Base-by-base conservation (phyloP, 2,329 filamentous ascomycete genomes). In the Decorospora gaudefroyi region DNA sequence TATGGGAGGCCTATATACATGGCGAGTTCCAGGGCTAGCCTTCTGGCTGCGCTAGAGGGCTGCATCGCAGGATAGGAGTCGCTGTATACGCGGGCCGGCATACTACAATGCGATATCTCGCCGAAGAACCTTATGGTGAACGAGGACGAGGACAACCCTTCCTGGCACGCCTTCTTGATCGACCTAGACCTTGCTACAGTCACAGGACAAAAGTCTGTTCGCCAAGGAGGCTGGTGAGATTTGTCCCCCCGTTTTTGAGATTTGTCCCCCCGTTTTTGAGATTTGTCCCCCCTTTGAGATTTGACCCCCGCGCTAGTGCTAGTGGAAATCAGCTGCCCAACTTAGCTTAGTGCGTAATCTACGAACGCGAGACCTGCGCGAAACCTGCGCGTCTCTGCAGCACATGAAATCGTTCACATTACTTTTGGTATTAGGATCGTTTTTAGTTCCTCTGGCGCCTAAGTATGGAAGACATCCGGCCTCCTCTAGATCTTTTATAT, bases 91-190 rank as follows among this genome's bases (percentile, higher is more conserved):
- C 28, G 16, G 11, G 34, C 62, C 13, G 67, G 70, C 42, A 48
- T 77, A 26, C 63, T 76, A 28, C 68, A 77, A 30, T 49, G 72
- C 50, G 72, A 78, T 46, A 72, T 78, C 25, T 77, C 72, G 1
- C 64, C 72, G 16, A 69, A 72, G 27, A 78, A 78, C 42, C 65
- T 78, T 6, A 72, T 78, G 53, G 68, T 79, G 2, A 76, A 77
- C 50, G 64, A 78, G 46, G 69, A 77, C 8, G 38, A 64, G 10
- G 40, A 66, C 0, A 72, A 74, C 49, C 62, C 60, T 13, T 76
- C 58, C 16, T 72, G 60, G 70, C 57, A 30, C 32, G 47, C 62
- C 1, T 77, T 76, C 34, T 54, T 76, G 17, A 75, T 78, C 37
- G 70, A 76, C 45, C 69, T 78, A 31, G 44, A 60, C 31, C 52